Conservation (phyloP, 2,329 filamentous ascomycete genomes). For the Madurella fahalii region DNA sequence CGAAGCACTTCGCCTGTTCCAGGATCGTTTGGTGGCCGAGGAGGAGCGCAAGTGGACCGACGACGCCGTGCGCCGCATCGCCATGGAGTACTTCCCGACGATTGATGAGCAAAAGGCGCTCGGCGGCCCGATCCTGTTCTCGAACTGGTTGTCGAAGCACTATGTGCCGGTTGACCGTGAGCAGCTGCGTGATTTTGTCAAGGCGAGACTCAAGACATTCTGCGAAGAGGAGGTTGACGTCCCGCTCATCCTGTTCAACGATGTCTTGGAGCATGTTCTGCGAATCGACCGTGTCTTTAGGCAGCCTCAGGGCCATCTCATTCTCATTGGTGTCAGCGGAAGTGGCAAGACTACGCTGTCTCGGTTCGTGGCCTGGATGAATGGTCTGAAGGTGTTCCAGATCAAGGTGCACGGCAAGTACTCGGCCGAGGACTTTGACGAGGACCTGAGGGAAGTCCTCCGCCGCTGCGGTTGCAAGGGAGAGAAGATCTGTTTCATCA, state of each 20-base stretch:
- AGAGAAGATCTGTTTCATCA: constrained; percentile 99
- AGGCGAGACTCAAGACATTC: constrained; percentile 94
- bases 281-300: constrained; percentile 98
- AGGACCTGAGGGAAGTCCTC: constrained; percentile 90
- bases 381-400: constrained; percentile 96
- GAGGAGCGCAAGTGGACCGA: constrained; percentile 95
- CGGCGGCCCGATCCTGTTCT: constrained; percentile 91
- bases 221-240: constrained; percentile 99
- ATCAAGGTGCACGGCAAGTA: constrained; percentile 99
- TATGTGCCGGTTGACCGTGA: constrained; percentile 96
- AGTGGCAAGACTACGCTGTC: constrained; percentile 98
- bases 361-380: constrained; percentile 99
- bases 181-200: constrained; percentile 92
- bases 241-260: constrained; percentile 97
- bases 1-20: constrained; percentile 91
- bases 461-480: constrained; percentile 94
- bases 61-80: constrained; percentile 79
- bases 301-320: constrained; percentile 95
- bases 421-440: constrained; percentile 96
- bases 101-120: constrained; percentile 87
- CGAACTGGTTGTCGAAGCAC: constrained; percentile 98
- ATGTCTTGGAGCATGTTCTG: constrained; percentile 95
- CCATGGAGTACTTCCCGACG: constrained; percentile 89
- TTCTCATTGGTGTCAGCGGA: constrained; percentile 96
- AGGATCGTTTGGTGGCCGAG: constrained; percentile 91